Conservation (phyloP, 257 asterid genomes). For the Scutellaria minor region DNA sequence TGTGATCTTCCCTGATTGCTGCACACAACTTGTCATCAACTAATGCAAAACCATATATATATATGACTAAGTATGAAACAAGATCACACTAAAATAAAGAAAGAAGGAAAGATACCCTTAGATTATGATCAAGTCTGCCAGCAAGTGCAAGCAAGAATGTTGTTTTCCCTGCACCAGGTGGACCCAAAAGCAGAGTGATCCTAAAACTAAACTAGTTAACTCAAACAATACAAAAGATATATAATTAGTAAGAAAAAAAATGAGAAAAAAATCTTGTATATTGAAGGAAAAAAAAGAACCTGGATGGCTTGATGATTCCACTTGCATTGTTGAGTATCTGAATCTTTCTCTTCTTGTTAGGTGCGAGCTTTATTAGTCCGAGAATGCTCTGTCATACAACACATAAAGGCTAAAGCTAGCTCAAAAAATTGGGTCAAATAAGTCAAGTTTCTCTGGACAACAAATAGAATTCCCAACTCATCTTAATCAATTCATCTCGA, state of each 20-base stretch:
- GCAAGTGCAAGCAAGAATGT: slow-evolving; percentile 50
- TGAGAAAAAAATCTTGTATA: background rate
- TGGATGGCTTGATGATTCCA: slow-evolving; percentile 50
- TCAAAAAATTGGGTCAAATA: no score
- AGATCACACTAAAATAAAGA: background rate
- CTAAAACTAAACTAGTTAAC: slow-evolving; percentile 32
- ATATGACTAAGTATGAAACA: background rate
- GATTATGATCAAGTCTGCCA: slow-evolving; percentile 43
- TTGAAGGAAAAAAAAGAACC: slow-evolving; percentile 16
- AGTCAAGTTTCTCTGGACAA: no score
- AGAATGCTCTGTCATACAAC: slow-evolving; percentile 40
- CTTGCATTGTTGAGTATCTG: slow-evolving; percentile 42
- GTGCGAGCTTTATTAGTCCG: slow-evolving; percentile 38
- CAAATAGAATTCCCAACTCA: no score
- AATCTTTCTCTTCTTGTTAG: slow-evolving; percentile 47
- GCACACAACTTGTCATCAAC: slow-evolving; percentile 8
- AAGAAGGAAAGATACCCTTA: slow-evolving; percentile 35
- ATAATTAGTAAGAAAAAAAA: background rate
- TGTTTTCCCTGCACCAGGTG: slow-evolving; percentile 58
- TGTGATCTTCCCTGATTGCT: slow-evolving; percentile 46
- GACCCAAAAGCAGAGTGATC: slow-evolving; percentile 57
- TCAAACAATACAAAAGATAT: background rate
- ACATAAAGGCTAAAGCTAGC: no score
- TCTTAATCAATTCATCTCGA: background rate
- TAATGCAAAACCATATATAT: background rate